Percentiles rank a stretch among this genome's conserved stretches.
Evolutionary conservation across 177 flowering plant species (phyloP).

Genomic region (Tripterygium wilfordii): DNA sequence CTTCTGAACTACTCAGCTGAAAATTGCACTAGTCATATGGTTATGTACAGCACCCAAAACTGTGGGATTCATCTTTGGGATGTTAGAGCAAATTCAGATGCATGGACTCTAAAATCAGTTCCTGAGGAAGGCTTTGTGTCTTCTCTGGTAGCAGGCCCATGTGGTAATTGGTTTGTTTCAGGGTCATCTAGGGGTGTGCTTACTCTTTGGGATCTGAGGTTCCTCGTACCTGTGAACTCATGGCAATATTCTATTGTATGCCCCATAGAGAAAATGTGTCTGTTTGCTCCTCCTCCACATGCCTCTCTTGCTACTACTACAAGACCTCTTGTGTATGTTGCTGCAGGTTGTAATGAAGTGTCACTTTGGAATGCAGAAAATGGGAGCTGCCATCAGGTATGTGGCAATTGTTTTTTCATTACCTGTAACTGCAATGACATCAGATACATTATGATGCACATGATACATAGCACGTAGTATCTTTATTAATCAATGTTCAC

Average conservation of each 20-base stretch:
- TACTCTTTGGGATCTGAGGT: conserved; percentile 96
- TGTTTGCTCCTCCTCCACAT: conserved; percentile 62
- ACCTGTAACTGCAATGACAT: no score
- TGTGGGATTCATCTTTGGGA: conserved; percentile 97
- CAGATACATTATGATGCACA: no score
- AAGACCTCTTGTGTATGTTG: conserved; percentile 93
- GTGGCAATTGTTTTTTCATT: neutral
- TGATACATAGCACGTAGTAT: no score
- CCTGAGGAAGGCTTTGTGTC: conserved; percentile 91
- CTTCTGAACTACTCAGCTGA: conserved; percentile 63
- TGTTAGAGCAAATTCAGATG: conserved; percentile 46
- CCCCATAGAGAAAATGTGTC: conserved; percentile 87
- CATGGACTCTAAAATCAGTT: conserved; percentile 64
- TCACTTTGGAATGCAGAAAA: conserved; percentile 99
- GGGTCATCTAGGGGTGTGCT: conserved; percentile 97
- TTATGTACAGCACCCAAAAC: conserved; percentile 85
- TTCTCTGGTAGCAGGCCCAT: conserved; percentile 68
- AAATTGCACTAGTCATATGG: conserved; percentile 45
- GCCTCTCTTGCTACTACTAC: conserved; percentile 46
- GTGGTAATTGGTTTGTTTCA: conserved; percentile 97
- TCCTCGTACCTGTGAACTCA: conserved; percentile 85
- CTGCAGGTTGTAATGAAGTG: conserved; percentile 96
- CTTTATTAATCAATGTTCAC: no score
- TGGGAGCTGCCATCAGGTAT: conserved; percentile 97
- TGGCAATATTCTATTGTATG: conserved; percentile 76